These are phyloP conservation scores for Aspergillus haitiensis DNA, from an alignment of 495 filamentous ascomycete species.

Conservation along the genomic window DNA sequence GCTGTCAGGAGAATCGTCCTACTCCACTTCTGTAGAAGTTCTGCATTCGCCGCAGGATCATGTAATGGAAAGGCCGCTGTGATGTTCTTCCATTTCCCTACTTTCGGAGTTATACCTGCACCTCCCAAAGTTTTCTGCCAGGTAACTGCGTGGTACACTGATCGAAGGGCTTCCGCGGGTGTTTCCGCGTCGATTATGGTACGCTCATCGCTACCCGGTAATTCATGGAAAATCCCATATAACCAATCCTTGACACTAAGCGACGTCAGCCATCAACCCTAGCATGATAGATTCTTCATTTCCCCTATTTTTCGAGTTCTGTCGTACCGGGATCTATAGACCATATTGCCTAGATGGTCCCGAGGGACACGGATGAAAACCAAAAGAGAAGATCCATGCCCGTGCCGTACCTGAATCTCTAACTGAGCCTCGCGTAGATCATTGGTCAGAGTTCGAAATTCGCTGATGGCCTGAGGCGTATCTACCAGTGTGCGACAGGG, in stretches of 20 bases:
- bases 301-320: background rate
- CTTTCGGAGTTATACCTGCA: slow-evolving; percentile 78
- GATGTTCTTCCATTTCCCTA: slow-evolving; percentile 80
- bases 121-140: slow-evolving; percentile 78
- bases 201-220: slow-evolving; percentile 56
- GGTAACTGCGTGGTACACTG: slow-evolving; percentile 84
- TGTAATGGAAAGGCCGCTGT: slow-evolving; percentile 88
- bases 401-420: slow-evolving; percentile 79
- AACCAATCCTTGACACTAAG: slow-evolving; percentile 90
- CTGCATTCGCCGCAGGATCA: slow-evolving; percentile 78
- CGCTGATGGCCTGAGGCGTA: slow-evolving; percentile 62
- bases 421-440: slow-evolving; percentile 74
- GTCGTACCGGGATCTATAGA: slow-evolving; percentile 62
- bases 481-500: slow-evolving; percentile 44
- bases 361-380: slow-evolving; percentile 71
- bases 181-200: slow-evolving; percentile 63
- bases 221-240: slow-evolving; percentile 71
- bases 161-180: slow-evolving; percentile 86
- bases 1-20: slow-evolving; percentile 68
- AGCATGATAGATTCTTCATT: background rate
- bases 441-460: slow-evolving; percentile 73
- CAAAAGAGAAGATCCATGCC: slow-evolving; percentile 70
- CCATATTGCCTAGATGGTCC: slow-evolving; percentile 46
- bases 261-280: slow-evolving; percentile 8
- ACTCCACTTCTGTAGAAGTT: slow-evolving; percentile 83